Conservation (phyloP, 108 stramenopile genomes). For the Parietichytrium sp. region DNA sequence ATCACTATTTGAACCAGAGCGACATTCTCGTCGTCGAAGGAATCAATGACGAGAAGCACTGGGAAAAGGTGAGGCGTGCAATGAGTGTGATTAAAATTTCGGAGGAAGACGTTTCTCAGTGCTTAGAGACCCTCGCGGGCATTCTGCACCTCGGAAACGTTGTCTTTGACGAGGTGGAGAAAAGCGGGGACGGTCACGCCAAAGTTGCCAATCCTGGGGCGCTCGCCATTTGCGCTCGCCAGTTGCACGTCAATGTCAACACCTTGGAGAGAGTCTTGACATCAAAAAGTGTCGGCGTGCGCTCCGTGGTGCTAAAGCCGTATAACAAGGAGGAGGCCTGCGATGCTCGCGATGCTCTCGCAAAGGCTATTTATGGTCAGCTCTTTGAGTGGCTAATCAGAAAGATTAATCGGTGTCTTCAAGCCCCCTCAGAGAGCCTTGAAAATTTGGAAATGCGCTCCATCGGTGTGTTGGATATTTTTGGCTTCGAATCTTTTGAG, state of each 20-base stretch:
- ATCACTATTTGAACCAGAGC: conserved; percentile 45
- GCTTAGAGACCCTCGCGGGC: conserved; percentile 77
- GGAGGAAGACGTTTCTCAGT: conserved; percentile 58
- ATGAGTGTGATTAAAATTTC: conserved; percentile 44
- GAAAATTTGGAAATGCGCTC: conserved; percentile 2
- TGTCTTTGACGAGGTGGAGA: conserved; percentile 64
- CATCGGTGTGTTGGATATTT: conserved; percentile 58
- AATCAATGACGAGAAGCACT: conserved; percentile 43
- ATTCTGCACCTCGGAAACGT: conserved; percentile 88
- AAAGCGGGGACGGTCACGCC: conserved; percentile 48
- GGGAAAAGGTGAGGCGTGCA: background rate
- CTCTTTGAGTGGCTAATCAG: conserved; percentile 85
- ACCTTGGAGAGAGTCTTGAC: conserved; percentile 76
- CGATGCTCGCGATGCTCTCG: conserved; percentile 87
- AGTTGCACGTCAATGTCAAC: conserved; percentile 75
- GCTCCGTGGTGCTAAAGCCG: conserved; percentile 52
- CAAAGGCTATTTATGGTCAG: conserved; percentile 88
- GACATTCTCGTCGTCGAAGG: conserved; percentile 44
- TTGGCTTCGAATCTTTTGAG: conserved; percentile 60
- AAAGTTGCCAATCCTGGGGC: background rate
- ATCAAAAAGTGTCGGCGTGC: conserved; percentile 63
- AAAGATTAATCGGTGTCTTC: conserved; percentile 79
- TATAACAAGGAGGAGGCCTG: conserved; percentile 73
- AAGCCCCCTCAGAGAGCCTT: background rate
- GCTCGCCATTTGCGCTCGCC: conserved; percentile 66